Conservation (phyloP, 176 grass and related monocot genomes). For the Musa schizocarpa region DNA sequence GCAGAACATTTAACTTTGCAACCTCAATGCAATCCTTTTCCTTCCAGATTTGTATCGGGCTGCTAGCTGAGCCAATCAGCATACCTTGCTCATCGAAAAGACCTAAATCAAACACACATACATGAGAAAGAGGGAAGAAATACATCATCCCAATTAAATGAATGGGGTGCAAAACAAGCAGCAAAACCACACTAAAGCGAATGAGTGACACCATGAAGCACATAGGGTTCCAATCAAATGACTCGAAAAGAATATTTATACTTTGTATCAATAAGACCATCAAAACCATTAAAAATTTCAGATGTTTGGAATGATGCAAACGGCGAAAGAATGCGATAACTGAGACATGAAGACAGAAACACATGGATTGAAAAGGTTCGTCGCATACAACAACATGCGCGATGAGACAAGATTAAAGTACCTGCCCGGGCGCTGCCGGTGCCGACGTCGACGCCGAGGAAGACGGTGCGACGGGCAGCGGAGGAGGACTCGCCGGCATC, state of each 20-base stretch:
- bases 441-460: slow-evolving; percentile 81
- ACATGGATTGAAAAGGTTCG: background rate
- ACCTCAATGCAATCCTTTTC: slow-evolving; percentile 90
- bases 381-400: background rate
- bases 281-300: too few relatives aligned
- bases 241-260: too few relatives aligned
- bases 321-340: too few relatives aligned
- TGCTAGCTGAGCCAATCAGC: slow-evolving; percentile 61
- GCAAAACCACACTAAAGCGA: background rate
- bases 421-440: slow-evolving; percentile 95
- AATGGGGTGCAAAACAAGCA: background rate
- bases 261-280: too few relatives aligned
- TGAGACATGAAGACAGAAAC: background rate
- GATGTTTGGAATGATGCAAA: too few relatives aligned
- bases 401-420: background rate
- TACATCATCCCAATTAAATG: background rate
- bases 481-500: slow-evolving; percentile 21
- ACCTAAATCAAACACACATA: slow-evolving; percentile 26
- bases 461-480: slow-evolving; percentile 25
- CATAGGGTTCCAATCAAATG: too few relatives aligned
- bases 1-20: background rate
- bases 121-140: background rate
- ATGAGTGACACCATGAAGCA: background rate
- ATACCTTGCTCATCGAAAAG: slow-evolving; percentile 70
- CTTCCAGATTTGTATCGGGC: slow-evolving; percentile 99